These are phyloP conservation scores for Metarhizium brunneum DNA, from an alignment of 2,329 filamentous ascomycete species.

Conservation along the genomic window DNA sequence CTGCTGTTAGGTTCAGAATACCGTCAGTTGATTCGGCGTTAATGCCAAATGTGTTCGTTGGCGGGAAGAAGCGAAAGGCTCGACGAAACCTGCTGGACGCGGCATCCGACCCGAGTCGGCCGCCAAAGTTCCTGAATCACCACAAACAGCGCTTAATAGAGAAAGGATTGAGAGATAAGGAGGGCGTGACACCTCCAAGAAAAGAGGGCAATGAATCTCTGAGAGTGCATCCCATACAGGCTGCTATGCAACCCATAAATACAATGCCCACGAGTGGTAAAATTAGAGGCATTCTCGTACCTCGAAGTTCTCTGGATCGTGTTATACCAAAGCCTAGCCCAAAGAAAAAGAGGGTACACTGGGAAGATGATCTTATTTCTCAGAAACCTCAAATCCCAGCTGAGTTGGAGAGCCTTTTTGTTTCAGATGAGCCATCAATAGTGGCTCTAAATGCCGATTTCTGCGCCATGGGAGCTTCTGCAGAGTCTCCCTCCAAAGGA, in stretches of 20 bases:
- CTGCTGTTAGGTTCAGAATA: not conserved
- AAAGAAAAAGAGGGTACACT: conserved; percentile 4
- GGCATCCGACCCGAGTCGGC: conserved; percentile 31
- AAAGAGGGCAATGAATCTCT: not conserved
- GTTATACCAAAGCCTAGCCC: not conserved
- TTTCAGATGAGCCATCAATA: not conserved
- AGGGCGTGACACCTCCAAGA: conserved; percentile 4
- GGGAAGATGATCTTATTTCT: conserved; percentile 1
- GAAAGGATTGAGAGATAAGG: conserved; percentile 7
- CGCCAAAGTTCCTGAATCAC: conserved; percentile 28
- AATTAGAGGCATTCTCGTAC: not conserved
- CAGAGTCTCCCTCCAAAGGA: not conserved
- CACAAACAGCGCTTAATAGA: conserved; percentile 4
- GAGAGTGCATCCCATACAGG: not conserved
- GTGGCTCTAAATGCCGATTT: not conserved
- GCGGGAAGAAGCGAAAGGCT: conserved; percentile 29
- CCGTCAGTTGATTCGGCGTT: not conserved
- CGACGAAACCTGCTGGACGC: conserved; percentile 26
- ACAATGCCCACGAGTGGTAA: not conserved
- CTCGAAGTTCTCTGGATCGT: not conserved
- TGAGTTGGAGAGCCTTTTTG: conserved; percentile 4
- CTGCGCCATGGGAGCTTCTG: not conserved
- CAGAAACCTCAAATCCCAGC: not conserved
- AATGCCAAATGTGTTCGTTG: conserved; percentile 34
- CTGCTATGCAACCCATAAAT: not conserved